Evolutionary conservation across 129 eudicot species (phyloP).

Genomic region (Tanacetum coccineum): DNA sequence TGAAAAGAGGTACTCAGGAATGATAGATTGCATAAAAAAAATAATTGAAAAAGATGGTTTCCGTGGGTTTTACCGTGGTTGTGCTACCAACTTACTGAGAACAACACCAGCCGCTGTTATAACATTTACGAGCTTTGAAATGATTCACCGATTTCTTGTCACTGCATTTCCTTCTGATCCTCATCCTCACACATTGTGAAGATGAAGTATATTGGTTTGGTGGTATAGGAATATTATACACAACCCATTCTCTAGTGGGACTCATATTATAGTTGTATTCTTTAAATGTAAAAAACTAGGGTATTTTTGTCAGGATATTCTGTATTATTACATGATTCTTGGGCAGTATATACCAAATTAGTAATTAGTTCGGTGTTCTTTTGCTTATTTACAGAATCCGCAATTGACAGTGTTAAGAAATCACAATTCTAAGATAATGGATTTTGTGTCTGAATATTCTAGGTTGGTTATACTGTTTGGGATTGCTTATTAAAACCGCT

Average conservation of each 20-base stretch:
- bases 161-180: constrained; percentile 50
- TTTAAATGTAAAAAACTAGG: background rate
- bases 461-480: background rate
- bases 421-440: background rate
- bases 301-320: background rate
- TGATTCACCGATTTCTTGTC: constrained; percentile 86
- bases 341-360: no score
- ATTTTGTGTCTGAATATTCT: background rate
- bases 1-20: constrained; percentile 77
- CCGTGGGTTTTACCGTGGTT: constrained; percentile 91
- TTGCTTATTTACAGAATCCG: no score
- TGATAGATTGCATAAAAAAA: constrained; percentile 76
- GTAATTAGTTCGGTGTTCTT: no score
- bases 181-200: constrained; percentile 62
- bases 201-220: background rate
- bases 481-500: background rate
- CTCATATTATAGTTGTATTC: background rate
- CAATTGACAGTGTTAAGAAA: background rate
- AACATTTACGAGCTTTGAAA: constrained; percentile 94
- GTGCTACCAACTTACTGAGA: constrained; percentile 84
- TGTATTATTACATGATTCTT: background rate
- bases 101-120: constrained; percentile 97
- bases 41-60: constrained; percentile 68
- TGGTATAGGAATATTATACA: constrained; percentile 8
- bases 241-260: constrained; percentile 12